These are phyloP conservation scores for Exophiala spinifera DNA, from an alignment of 2,329 filamentous ascomycete species.

Conservation along the genomic window DNA sequence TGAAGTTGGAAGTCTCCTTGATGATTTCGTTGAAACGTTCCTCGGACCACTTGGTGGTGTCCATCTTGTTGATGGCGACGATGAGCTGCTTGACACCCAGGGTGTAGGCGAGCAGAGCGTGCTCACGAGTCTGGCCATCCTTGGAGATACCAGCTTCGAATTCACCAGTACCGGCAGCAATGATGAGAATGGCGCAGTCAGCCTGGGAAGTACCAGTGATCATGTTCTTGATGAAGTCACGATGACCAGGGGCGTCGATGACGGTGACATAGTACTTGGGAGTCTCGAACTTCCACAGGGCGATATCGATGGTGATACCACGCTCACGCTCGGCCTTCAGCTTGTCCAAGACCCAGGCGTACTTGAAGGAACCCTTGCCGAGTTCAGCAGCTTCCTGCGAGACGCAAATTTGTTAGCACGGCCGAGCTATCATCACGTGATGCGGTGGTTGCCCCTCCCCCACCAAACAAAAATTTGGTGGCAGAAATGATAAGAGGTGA, in stretches of 20 bases:
- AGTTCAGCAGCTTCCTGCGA: conserved; percentile 92
- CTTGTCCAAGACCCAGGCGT: conserved; percentile 99
- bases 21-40: conserved; percentile 96
- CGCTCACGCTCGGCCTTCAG: conserved; percentile 99
- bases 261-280: conserved; percentile 97
- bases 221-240: conserved; percentile 99
- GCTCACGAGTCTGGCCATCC: conserved; percentile 99
- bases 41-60: conserved; percentile 98
- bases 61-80: conserved; percentile 99
- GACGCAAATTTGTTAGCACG: conserved; percentile 5
- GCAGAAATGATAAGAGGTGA: conserved; percentile 26
- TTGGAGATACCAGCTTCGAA: conserved; percentile 99
- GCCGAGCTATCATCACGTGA: conserved; percentile 22
- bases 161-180: conserved; percentile 99
- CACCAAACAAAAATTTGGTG: conserved; percentile 31
- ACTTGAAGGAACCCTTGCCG: conserved; percentile 99
- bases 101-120: conserved; percentile 99
- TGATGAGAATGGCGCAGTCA: conserved; percentile 99
- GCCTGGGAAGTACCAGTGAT: conserved; percentile 99
- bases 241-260: conserved; percentile 98
- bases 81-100: conserved; percentile 99
- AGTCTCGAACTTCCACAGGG: conserved; percentile 99
- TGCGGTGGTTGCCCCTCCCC: conserved; percentile 36
- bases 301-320: conserved; percentile 99
- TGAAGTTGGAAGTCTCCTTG: conserved; percentile 99